A percentile compares a stretch with the other conserved stretches of the same genome.
These are phyloP conservation scores for Microbotryomycetes sp. DNA, from an alignment of 1,284 basidiomycete genomes.

Conservation along the genomic window DNA sequence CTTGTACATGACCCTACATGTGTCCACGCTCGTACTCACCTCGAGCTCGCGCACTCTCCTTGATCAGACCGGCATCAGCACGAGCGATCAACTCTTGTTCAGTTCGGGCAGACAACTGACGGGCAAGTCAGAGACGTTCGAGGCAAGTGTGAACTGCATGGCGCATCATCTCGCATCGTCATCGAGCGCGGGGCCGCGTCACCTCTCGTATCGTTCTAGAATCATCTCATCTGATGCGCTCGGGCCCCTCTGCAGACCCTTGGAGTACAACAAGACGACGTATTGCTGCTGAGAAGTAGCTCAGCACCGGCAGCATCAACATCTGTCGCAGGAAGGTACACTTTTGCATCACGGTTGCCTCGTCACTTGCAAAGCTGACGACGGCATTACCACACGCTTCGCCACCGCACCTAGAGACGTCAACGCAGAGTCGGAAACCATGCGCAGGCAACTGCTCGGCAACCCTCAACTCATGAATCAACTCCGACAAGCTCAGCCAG, in stretches of 20 bases:
- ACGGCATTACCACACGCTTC: background rate
- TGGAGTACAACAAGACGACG: conserved; percentile 57
- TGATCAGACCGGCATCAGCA: conserved; percentile 58
- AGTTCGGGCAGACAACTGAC: conserved; percentile 57
- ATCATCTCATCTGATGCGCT: conserved; percentile 2
- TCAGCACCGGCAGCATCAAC: background rate
- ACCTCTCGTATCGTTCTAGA: too few species aligned
- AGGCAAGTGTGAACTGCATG: conserved; percentile 38
- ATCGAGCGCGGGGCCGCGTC: too few species aligned
- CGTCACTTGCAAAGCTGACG: background rate
- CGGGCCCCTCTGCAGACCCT: conserved; percentile 37
- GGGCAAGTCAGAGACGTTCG: conserved; percentile 59
- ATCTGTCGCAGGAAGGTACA: conserved; percentile 55
- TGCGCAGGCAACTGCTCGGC: conserved; percentile 77
- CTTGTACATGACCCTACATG: background rate
- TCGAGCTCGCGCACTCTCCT: too few species aligned
- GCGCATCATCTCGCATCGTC: too few species aligned
- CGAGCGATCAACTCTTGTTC: conserved; percentile 61
- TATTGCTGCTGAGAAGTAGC: conserved; percentile 53
- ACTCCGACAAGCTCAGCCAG: conserved; percentile 66
- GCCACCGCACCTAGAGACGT: conserved; percentile 6
- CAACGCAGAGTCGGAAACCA: conserved; percentile 71
- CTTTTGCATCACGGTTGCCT: background rate
- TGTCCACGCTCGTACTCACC: too few species aligned
- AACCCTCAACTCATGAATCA: conserved; percentile 72